Conservation (phyloP, 106 monocot genomes). For the Amphibolis antarctica region DNA sequence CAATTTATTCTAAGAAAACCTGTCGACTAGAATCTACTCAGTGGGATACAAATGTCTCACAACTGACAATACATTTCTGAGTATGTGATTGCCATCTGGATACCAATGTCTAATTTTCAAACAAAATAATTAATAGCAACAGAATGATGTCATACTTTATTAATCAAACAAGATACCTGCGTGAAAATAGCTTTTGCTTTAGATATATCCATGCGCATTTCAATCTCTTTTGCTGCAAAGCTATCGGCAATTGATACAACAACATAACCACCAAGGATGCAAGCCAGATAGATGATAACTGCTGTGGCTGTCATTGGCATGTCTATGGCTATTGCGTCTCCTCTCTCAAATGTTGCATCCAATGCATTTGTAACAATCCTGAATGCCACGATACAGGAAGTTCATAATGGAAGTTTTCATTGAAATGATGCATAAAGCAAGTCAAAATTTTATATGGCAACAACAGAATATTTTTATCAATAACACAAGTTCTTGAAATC, state of each 20-base stretch:
- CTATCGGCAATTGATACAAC: slow-evolving; percentile 98
- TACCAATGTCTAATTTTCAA: too few relatives aligned
- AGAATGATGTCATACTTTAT: too few relatives aligned
- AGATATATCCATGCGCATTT: slow-evolving; percentile 56
- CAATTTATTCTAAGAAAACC: too few relatives aligned
- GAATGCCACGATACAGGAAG: slow-evolving; percentile 3
- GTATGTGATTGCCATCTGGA: too few relatives aligned
- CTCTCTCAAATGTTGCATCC: slow-evolving; percentile 61
- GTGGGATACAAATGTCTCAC: too few relatives aligned
- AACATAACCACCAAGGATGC: slow-evolving; percentile 71
- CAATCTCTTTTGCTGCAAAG: slow-evolving; percentile 77
- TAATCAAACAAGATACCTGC: slow-evolving; percentile 34
- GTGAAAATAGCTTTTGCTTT: slow-evolving; percentile 92
- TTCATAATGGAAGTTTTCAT: neutral
- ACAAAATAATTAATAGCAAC: too few relatives aligned
- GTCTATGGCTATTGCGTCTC: slow-evolving; percentile 88
- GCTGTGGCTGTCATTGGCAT: slow-evolving; percentile 96
- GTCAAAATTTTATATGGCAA: neutral
- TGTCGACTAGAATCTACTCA: too few relatives aligned
- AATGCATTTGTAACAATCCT: slow-evolving; percentile 81
- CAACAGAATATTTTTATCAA: neutral
- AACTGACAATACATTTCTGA: too few relatives aligned
- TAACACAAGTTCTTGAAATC: neutral
- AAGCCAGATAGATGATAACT: slow-evolving; percentile 83
- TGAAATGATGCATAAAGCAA: neutral